A percentile compares a stretch with the other conserved stretches of the same genome.
Evolutionary conservation across 2,329 filamentous ascomycete genomes (phyloP).

Genomic region (Chaetomiaceae sp.): DNA sequence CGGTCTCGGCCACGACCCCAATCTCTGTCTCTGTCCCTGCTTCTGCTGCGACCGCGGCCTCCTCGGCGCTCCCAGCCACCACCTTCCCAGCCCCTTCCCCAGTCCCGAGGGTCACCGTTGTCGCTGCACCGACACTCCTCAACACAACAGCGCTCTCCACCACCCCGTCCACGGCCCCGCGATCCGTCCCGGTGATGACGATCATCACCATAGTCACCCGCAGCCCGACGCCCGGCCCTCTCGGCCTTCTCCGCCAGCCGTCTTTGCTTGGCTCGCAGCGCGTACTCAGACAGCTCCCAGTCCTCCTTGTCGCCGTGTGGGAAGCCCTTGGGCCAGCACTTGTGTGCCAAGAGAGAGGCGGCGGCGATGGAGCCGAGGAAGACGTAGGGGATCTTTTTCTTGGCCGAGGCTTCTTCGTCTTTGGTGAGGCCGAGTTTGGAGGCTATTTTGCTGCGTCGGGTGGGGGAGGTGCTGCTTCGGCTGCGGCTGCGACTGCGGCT

Average conservation of each 20-base stretch:
- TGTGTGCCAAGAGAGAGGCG: conserved; percentile 34
- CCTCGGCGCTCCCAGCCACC: too few relatives aligned
- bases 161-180: too few relatives aligned
- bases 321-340: conserved; percentile 37
- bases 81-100: too few relatives aligned
- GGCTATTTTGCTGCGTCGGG: not conserved
- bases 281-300: conserved; percentile 28
- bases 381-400: conserved; percentile 33
- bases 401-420: conserved; percentile 16
- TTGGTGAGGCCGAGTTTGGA: conserved; percentile 9
- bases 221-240: too few relatives aligned
- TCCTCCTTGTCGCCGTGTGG: conserved; percentile 36
- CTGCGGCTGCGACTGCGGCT: not conserved
- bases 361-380: conserved; percentile 37
- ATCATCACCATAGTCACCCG: not conserved
- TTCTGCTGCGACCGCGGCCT: not conserved
- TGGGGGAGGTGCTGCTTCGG: not conserved
- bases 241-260: not conserved
- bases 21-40: not conserved
- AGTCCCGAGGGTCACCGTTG: too few relatives aligned
- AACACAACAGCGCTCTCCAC: too few relatives aligned
- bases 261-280: conserved; percentile 3
- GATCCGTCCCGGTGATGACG: too few relatives aligned
- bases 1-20: too few relatives aligned
- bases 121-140: too few relatives aligned